Base-by-base conservation (phyloP, 108 stramenopile species). In the Pseudonitzschia pungens region DNA sequence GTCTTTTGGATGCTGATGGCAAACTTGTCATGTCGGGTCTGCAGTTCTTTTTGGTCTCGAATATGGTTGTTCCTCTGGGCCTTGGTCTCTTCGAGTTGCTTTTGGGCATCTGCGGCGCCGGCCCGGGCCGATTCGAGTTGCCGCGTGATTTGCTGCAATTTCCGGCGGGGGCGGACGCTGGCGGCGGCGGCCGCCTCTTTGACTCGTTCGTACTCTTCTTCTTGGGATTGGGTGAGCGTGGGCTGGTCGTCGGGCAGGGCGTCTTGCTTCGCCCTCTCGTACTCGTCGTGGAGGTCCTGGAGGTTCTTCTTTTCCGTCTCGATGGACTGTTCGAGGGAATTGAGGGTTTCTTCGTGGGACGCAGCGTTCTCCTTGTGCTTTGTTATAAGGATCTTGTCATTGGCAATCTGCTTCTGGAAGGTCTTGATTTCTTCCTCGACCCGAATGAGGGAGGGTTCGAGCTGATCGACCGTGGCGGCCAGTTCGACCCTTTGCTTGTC, bases 211-310 rank as follows among this genome's bases (percentile, higher is more conserved):
- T 95, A 95, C 55, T 91, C 84, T 56, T 84, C 78, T 72, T 95
- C 92, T 69, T 96, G 92, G 45, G 88, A 90, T 68, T 87, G 74
- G 8, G 92, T 94, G 81, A 93, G 68, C 4, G 82, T 71, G 77
- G 81, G 77, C 74, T 78, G 80, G 50, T 83, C 66, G 6, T 60
- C 83, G 14, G 75, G 82, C 14, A 85, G 79, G 36, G 82, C 79
- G n/a, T 86, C 82, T 48, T 81, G 81, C 75, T 97, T 96, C 72
- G 94, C 77, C 43, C 88, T 78, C 62, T 95, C 91, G 71, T 96
- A 93, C 45, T 97, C 94, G 57, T 83, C 64, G 55, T 89, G 73
- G 16, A 93, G 81, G 20, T 82, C 77, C 27, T 60, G 44, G 69
- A 93, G 73, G 29, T 84, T 77, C 21, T 78, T 56, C 27, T 71